Evolutionary conservation across 352 stramenopile genomes (phyloP), one percentile per base, ranked within the genome.

Genomic region (Globisporangium canariense): DNA sequence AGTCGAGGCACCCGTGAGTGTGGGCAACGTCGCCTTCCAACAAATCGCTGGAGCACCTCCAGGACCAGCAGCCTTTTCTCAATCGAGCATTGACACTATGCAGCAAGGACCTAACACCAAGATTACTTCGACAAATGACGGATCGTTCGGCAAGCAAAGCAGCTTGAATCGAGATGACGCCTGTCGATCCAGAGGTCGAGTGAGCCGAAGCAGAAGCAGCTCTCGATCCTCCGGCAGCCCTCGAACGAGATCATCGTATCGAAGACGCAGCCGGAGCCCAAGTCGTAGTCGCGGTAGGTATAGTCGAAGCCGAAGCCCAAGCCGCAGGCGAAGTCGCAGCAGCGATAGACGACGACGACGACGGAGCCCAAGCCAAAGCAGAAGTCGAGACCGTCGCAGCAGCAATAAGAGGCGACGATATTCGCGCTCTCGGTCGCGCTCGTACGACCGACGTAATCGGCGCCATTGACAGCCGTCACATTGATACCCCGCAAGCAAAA

Each of bases 371-470:
- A 67, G 55, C 25, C 64, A 50, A 30, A 46, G 47, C 30, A 32
- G 30, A 18, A 45, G 45, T 40, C 69, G 64, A 56, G 22, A 25
- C 16, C 36, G 22, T 2, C 49, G 38, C 18, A 20, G 28, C 25
- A 50, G 34, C 18, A 20, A 22, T 25, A 50, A 46, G 11, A 64
- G 50, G 46, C 36, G 50, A 66, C 36, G 55, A 25, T 47, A 59
- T 28, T 83, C 74, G 20, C 62, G 41, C 4, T 79, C 69, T 54
- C 65, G 75, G 38, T 79, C 72, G 28, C 57, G 63, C 22, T 78
- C 66, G 38, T 45, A 60, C 22, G 63, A 65, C 8, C 43, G 64
- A 32, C 63, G 68, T 0, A 50, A 71, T 32, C 63, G 67, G n/a
- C 45, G 38, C 38, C 76, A 57, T 58, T 52, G 67, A 13, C 58